Conservation (phyloP, 2,329 filamentous ascomycete genomes). For the Colletotrichum sublineola region DNA sequence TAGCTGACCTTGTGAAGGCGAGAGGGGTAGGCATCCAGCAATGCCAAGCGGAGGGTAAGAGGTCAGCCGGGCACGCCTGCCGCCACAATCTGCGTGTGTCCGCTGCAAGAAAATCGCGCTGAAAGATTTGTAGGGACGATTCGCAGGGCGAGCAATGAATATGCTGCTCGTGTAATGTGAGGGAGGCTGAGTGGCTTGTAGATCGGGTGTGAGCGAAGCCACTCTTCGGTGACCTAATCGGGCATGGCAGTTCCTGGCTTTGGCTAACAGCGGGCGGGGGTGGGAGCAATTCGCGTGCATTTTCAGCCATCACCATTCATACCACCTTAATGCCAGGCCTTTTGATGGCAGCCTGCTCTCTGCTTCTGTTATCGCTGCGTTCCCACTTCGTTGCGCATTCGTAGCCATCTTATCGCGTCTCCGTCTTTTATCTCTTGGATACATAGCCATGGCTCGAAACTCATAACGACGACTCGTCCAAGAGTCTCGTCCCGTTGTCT, state of each 20-base stretch:
- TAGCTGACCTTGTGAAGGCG: background rate
- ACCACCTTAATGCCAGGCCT: background rate
- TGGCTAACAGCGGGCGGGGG: background rate
- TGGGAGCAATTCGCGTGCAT: conserved; percentile 11
- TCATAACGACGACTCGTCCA: background rate
- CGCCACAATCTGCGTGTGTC: background rate
- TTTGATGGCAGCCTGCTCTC: conserved; percentile 21
- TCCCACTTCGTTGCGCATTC: background rate
- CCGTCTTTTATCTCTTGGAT: background rate
- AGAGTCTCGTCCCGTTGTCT: background rate
- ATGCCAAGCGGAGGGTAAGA: background rate
- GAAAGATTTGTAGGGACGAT: background rate
- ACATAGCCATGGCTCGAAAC: conserved; percentile 11
- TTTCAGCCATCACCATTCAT: conserved; percentile 15
- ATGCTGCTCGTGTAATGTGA: background rate
- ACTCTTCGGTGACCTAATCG: conserved; percentile 39
- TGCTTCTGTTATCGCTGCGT: background rate
- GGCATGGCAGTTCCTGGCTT: conserved; percentile 25
- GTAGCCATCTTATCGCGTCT: background rate
- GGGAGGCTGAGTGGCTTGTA: background rate
- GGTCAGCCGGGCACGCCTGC: background rate
- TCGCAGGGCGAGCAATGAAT: conserved; percentile 7
- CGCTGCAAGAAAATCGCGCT: background rate
- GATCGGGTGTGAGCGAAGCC: conserved; percentile 28
- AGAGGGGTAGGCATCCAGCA: background rate